A percentile compares a stretch with the other conserved stretches of the same genome.
Evolutionary conservation across 495 filamentous ascomycete genomes (phyloP).

Genomic region (Bryoglossum gracile): DNA sequence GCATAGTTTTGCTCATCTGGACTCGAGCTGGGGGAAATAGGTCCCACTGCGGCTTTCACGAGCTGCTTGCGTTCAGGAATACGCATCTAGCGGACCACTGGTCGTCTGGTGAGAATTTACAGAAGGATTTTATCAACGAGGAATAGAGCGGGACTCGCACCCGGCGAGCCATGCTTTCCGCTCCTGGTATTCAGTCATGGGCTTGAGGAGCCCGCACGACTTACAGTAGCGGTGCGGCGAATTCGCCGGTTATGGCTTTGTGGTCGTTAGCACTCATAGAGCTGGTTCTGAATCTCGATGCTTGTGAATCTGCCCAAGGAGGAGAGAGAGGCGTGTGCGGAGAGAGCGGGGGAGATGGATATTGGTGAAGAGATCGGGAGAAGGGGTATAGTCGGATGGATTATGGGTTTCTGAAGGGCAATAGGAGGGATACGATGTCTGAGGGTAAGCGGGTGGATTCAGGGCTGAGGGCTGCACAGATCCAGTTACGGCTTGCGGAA

Average conservation of each 20-base stretch:
- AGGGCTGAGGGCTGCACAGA: constrained; percentile 51
- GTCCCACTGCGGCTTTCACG: constrained; percentile 47
- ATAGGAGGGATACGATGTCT: constrained; percentile 33
- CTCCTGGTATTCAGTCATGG: constrained; percentile 75
- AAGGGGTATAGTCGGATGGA: constrained; percentile 33
- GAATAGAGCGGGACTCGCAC: constrained; percentile 16
- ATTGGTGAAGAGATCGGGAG: constrained; percentile 27
- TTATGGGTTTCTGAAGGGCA: constrained; percentile 38
- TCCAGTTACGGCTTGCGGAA: constrained; percentile 66
- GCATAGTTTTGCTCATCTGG: no score
- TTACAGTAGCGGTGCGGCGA: constrained; percentile 65
- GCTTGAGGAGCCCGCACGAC: constrained; percentile 64
- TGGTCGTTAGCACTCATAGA: constrained; percentile 64
- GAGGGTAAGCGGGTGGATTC: constrained; percentile 49
- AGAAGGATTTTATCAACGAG: constrained; percentile 16
- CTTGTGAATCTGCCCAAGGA: constrained; percentile 40
- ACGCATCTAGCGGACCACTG: constrained; percentile 29
- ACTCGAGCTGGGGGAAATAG: constrained; percentile 1
- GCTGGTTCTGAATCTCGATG: constrained; percentile 63
- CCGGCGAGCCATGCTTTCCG: constrained; percentile 47
- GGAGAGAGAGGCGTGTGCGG: constrained; percentile 28
- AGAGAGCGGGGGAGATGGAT: constrained; percentile 23
- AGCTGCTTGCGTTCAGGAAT: constrained; percentile 51
- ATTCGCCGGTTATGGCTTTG: constrained; percentile 62
- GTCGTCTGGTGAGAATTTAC: constrained; percentile 17